Percentiles rank a stretch among this genome's conserved stretches.
Evolutionary conservation across 2,329 filamentous ascomycete genomes (phyloP).

Genomic region (Curvularia verruculosa): DNA sequence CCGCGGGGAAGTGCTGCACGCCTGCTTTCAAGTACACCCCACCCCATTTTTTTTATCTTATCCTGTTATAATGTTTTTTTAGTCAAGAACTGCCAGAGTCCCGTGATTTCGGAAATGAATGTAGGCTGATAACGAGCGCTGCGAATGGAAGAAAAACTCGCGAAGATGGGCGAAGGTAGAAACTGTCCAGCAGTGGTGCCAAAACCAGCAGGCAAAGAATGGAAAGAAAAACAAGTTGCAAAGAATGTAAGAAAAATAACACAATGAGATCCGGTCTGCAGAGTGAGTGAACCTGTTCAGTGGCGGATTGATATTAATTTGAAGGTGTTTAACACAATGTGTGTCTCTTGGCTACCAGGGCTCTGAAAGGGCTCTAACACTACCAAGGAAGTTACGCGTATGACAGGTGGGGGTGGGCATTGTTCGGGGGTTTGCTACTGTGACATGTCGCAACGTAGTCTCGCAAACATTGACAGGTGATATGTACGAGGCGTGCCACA

Average conservation of each 20-base stretch:
- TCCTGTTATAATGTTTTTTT: neutral
- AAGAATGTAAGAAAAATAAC: constrained; percentile 5
- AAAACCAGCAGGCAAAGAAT: constrained; percentile 15
- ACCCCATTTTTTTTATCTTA: constrained; percentile 12
- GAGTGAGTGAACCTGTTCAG: constrained; percentile 2
- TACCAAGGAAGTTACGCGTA: constrained; percentile 12
- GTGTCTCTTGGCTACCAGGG: constrained; percentile 5
- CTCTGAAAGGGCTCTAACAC: neutral
- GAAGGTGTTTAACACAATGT: neutral
- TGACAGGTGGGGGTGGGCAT: constrained; percentile 13
- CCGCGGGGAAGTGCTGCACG: constrained; percentile 14
- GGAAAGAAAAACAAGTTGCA: constrained; percentile 6
- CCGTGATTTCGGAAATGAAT: neutral
- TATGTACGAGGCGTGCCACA: neutral
- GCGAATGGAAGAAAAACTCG: neutral
- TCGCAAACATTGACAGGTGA: constrained; percentile 3
- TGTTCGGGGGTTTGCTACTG: constrained; percentile 9
- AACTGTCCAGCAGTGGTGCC: constrained; percentile 19
- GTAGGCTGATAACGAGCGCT: neutral
- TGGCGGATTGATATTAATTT: constrained; percentile 7
- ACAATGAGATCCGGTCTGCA: constrained; percentile 10
- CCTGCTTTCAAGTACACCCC: constrained; percentile 19
- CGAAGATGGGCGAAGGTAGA: neutral
- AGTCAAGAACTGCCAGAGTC: constrained; percentile 1
- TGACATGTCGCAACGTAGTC: constrained; percentile 14